Percentiles rank a stretch among this genome's conserved stretches.
These are phyloP conservation scores for Melampsora americana DNA, from an alignment of 1,284 basidiomycete genomes.

Conservation along the genomic window DNA sequence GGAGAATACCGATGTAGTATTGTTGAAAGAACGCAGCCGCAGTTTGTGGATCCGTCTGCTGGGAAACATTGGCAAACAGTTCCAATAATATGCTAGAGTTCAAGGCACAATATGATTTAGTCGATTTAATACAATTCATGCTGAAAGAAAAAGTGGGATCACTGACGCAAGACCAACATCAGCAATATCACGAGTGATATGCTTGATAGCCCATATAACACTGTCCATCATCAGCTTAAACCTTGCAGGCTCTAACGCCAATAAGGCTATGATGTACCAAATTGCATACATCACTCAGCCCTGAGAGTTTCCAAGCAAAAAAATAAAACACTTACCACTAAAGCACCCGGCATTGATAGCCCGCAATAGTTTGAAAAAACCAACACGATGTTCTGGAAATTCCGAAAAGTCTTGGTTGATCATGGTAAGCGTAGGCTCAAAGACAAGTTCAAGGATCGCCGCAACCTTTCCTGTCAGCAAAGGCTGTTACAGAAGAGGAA, in stretches of 20 bases:
- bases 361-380: conserved; percentile 93
- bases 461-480: conserved; percentile 92
- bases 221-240: conserved; percentile 99
- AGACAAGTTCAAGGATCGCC: conserved; percentile 92
- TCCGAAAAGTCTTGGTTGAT: conserved; percentile 99
- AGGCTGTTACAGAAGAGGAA: conserved; percentile 53
- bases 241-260: conserved; percentile 80
- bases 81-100: conserved; percentile 72
- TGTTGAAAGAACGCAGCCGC: conserved; percentile 81
- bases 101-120: neutral
- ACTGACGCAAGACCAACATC: conserved; percentile 79
- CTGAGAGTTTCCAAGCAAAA: neutral
- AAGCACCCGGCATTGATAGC: conserved; percentile 90
- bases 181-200: conserved; percentile 98
- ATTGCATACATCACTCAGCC: neutral
- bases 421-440: conserved; percentile 96
- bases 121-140: neutral
- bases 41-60: conserved; percentile 68
- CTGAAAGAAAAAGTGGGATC: neutral
- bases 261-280: conserved; percentile 65
- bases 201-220: conserved; percentile 99
- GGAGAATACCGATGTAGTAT: conserved; percentile 87
- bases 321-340: conserved; percentile 17
- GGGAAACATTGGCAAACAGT: conserved; percentile 91
- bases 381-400: conserved; percentile 94